Conservation (phyloP, 2,329 filamentous ascomycete species). For the Massarina eburnea region DNA sequence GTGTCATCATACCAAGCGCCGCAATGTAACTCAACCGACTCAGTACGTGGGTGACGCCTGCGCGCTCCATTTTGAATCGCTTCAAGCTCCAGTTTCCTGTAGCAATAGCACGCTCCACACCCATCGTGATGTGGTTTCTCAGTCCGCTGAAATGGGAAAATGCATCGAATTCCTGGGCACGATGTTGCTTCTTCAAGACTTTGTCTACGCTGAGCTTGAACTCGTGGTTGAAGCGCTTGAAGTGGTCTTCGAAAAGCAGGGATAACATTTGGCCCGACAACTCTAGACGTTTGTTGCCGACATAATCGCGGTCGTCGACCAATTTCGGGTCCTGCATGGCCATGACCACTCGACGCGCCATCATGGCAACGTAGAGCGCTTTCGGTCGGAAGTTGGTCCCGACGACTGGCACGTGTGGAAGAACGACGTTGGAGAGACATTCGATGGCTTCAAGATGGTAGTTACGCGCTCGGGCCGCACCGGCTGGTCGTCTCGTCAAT, state of each 20-base stretch:
- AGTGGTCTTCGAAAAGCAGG: constrained; percentile 93
- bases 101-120: constrained; percentile 93
- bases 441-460: constrained; percentile 91
- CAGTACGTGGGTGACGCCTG: constrained; percentile 93
- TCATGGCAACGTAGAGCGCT: constrained; percentile 92
- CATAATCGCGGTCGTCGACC: constrained; percentile 95
- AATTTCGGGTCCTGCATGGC: constrained; percentile 84
- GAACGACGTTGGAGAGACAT: constrained; percentile 86
- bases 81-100: constrained; percentile 98
- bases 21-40: constrained; percentile 95
- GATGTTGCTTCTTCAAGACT: constrained; percentile 88
- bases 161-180: constrained; percentile 85
- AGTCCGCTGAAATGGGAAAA: constrained; percentile 81
- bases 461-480: constrained; percentile 63
- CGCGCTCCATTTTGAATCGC: constrained; percentile 97
- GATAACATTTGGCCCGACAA: constrained; percentile 92
- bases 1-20: constrained; percentile 98
- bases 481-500: constrained; percentile 70
- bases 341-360: constrained; percentile 96
- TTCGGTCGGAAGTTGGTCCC: constrained; percentile 96
- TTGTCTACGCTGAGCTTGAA: constrained; percentile 96
- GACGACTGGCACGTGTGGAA: constrained; percentile 90
- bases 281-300: constrained; percentile 95
- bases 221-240: constrained; percentile 90
- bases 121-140: constrained; percentile 83